Conservation (phyloP, 139 green algal species). For the Monoraphidium neglectum region DNA sequence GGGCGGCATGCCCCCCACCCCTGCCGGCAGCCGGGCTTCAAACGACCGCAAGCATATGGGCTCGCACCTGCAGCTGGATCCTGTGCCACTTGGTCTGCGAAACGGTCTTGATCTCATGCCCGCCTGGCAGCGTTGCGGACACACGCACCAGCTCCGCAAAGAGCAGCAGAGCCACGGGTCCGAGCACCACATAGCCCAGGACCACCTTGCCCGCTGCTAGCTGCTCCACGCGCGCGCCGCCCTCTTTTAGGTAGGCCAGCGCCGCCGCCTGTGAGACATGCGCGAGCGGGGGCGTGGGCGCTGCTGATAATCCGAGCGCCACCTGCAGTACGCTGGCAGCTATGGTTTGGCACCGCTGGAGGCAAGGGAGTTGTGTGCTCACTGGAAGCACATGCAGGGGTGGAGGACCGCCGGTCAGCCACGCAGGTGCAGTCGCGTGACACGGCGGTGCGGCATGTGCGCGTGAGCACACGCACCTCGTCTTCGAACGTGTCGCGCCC, state of each 20-base stretch:
- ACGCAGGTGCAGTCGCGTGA: too few species aligned
- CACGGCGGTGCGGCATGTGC: too few species aligned
- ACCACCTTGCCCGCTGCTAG: slow-evolving; percentile 68
- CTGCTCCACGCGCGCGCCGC: slow-evolving; percentile 36
- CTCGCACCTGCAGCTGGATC: slow-evolving; percentile 71
- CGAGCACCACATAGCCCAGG: slow-evolving; percentile 84
- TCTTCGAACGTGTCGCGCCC: slow-evolving; percentile 50
- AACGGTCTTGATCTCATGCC: slow-evolving; percentile 85
- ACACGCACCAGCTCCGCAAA: slow-evolving; percentile 76
- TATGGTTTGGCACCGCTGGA: too few species aligned
- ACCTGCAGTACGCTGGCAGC: too few species aligned
- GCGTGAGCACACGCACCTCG: slow-evolving; percentile 58
- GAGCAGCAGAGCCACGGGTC: slow-evolving; percentile 74
- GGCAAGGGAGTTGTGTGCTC: too few species aligned
- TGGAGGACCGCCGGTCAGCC: too few species aligned
- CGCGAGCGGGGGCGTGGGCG: too few species aligned
- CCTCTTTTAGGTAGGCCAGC: slow-evolving; percentile 23
- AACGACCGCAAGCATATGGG: too few species aligned
- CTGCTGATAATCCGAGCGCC: too few species aligned
- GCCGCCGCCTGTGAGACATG: slow-evolving; percentile 31
- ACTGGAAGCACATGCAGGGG: too few species aligned
- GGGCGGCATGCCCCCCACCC: too few species aligned
- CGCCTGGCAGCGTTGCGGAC: slow-evolving; percentile 82
- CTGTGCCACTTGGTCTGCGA: slow-evolving; percentile 79
- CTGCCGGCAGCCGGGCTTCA: too few species aligned